Percentiles rank a stretch among this genome's conserved stretches.
These are phyloP conservation scores for Mitragyna speciosa DNA, from an alignment of 257 asterid genomes.

Conservation along the genomic window DNA sequence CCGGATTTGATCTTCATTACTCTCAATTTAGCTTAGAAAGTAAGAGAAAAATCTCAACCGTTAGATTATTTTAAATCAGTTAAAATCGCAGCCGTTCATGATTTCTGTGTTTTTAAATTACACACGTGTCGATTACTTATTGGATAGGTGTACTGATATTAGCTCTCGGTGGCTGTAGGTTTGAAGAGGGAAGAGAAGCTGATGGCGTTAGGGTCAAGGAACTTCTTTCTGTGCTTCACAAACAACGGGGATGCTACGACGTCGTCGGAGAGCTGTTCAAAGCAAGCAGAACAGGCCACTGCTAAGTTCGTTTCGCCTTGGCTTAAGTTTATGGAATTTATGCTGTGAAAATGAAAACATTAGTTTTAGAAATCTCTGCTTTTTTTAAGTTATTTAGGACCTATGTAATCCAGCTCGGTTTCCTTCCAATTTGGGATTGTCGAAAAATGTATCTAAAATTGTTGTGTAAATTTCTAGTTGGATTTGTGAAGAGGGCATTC, in stretches of 20 bases:
- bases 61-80: background rate
- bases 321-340: constrained; percentile 67
- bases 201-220: constrained; percentile 68
- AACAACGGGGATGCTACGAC: constrained; percentile 19
- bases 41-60: constrained; percentile 34
- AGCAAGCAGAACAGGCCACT: constrained; percentile 45
- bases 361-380: background rate
- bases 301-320: constrained; percentile 34
- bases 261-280: constrained; percentile 50
- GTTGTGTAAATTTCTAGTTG: background rate
- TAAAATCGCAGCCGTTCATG: background rate
- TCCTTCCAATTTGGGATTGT: background rate
- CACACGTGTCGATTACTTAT: background rate
- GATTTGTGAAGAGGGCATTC: background rate
- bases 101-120: background rate
- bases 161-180: constrained; percentile 34
- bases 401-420: no score
- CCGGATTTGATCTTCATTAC: constrained; percentile 74
- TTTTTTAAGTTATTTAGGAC: background rate
- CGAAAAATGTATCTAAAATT: background rate
- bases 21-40: constrained; percentile 90
- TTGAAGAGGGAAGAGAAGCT: constrained; percentile 62
- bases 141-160: background rate
- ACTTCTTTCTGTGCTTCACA: constrained; percentile 65
- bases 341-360: constrained; percentile 31